Conservation (phyloP, 305 asterid species). For the Fraxinus angustifolia region DNA sequence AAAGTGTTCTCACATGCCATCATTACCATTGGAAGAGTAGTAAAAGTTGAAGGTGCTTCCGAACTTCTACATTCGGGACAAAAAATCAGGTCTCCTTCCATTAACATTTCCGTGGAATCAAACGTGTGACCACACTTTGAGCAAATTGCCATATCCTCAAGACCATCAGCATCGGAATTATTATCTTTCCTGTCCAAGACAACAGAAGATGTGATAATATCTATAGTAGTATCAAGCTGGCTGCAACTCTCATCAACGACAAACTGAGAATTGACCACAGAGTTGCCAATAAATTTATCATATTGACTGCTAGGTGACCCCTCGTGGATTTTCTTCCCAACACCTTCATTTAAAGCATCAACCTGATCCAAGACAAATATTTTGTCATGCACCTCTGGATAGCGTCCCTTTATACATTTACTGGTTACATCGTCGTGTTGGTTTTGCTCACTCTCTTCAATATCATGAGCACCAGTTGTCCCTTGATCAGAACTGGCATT, state of each 20-base stretch:
- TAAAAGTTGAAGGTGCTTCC: conserved; percentile 33
- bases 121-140: conserved; percentile 52
- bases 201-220: conserved; percentile 34
- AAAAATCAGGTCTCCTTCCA: conserved; percentile 47
- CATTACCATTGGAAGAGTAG: conserved; percentile 22
- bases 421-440: conserved; percentile 57
- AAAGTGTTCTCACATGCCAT: conserved; percentile 31
- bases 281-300: conserved; percentile 27
- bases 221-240: conserved; percentile 33
- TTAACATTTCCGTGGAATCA: conserved; percentile 32
- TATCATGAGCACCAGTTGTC: conserved; percentile 58
- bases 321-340: conserved; percentile 28
- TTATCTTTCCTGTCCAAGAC: conserved; percentile 31
- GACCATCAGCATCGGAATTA: conserved; percentile 31
- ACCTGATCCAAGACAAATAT: conserved; percentile 63
- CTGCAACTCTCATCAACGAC: conserved; percentile 32
- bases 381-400: conserved; percentile 49
- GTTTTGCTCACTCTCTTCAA: conserved; percentile 63
- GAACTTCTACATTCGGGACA: conserved; percentile 57
- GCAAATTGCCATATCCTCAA: conserved; percentile 44
- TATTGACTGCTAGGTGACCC: conserved; percentile 31
- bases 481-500: conserved; percentile 82
- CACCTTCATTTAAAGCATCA: conserved; percentile 43
- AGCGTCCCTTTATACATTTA: conserved; percentile 35
- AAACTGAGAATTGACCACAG: conserved; percentile 12